These are phyloP conservation scores for Candida fluviatilis DNA, from an alignment of 805 yeast species.

Conservation along the genomic window DNA sequence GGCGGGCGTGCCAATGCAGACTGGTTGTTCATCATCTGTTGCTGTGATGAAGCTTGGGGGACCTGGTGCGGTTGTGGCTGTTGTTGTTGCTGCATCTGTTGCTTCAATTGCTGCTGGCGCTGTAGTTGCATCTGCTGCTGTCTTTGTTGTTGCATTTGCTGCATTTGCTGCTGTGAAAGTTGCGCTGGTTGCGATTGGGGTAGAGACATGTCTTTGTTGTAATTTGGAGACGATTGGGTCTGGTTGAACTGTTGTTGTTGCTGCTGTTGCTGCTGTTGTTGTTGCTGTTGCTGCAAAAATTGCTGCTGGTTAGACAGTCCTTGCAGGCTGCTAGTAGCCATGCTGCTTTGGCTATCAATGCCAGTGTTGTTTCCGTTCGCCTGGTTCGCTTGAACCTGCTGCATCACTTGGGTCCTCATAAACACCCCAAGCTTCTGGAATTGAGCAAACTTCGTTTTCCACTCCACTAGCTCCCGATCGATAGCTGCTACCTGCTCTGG, in stretches of 20 bases:
- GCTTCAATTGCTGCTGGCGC: conserved; percentile 1
- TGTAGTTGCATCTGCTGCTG: conserved; percentile 2
- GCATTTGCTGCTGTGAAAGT: conserved; percentile 1
- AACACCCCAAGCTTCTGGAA: conserved; percentile 49
- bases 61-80: conserved; percentile 2
- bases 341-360: neutral
- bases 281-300: conserved; percentile 4
- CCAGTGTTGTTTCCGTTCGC: conserved; percentile 4
- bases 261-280: conserved; percentile 3
- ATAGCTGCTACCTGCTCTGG: conserved; percentile 42
- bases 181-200: neutral
- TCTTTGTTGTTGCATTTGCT: neutral
- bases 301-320: neutral
- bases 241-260: conserved; percentile 1
- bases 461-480: conserved; percentile 46
- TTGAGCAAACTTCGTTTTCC: conserved; percentile 44
- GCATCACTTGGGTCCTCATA: conserved; percentile 39
- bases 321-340: neutral
- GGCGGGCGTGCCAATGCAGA: neutral
- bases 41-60: neutral
- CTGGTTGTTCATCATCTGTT: conserved; percentile 4
- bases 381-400: conserved; percentile 19
- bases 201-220: neutral
- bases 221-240: neutral
- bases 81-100: neutral